A percentile compares a stretch with the other conserved stretches of the same genome.
Conservation (phyloP, 768 basidiomycete genomes). For the Tricholoma flavovirens region DNA sequence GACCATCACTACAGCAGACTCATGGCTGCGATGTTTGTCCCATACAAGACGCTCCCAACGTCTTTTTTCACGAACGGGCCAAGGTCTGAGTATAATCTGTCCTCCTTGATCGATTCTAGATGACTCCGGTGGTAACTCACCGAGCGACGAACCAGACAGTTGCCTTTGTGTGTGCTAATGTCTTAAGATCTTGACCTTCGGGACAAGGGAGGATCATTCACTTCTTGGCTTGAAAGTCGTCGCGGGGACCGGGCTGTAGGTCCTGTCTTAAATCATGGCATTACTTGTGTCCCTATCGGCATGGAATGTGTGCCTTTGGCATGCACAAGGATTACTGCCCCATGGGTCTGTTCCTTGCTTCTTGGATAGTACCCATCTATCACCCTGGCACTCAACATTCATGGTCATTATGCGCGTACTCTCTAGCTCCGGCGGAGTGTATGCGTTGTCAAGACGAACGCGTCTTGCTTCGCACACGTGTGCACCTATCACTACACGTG, state of each 20-base stretch:
- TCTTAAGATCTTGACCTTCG: constrained; percentile 15
- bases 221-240: constrained; percentile 18
- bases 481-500: not conserved
- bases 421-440: not conserved
- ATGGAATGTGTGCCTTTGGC: not conserved
- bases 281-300: constrained; percentile 1
- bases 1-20: constrained; percentile 23
- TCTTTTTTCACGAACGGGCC: constrained; percentile 29
- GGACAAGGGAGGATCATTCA: constrained; percentile 6
- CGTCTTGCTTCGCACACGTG: not conserved
- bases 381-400: not conserved
- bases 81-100: constrained; percentile 32
- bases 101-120: constrained; percentile 26
- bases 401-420: not conserved
- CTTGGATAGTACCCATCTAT: not conserved
- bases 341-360: not conserved
- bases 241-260: constrained; percentile 23
- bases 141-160: constrained; percentile 27
- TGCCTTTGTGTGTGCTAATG: constrained; percentile 5
- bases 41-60: constrained; percentile 19
- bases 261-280: not conserved
- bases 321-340: not conserved
- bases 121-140: constrained; percentile 19
- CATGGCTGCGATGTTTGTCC: constrained; percentile 38
- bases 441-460: not conserved